A percentile compares a stretch with the other conserved stretches of the same genome.
phyloP scores from a whole-genome alignment of 306 rosid species.

The Begonia peltatifolia region DNA sequence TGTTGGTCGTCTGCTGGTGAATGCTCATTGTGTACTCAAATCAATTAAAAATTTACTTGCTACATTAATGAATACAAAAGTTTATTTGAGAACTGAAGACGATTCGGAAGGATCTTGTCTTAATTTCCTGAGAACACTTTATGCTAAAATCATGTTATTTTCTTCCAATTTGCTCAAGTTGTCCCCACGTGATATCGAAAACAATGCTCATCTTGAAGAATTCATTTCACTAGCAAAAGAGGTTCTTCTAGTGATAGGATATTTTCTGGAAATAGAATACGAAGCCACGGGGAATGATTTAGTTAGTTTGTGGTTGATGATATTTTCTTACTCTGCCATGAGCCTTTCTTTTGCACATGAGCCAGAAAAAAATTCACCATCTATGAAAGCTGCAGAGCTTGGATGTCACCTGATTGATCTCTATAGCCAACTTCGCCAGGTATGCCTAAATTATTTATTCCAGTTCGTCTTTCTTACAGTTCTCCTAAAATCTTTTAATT shows the following conservation, averaged over 20 bases:
- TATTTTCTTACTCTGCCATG: conserved; percentile 45
- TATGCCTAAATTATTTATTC: conserved; percentile 9
- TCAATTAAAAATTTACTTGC: conserved; percentile 53
- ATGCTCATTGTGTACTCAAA: conserved; percentile 37
- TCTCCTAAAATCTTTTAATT: neutral
- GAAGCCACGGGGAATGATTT: conserved; percentile 61
- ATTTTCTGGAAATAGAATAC: conserved; percentile 72
- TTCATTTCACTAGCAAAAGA: conserved; percentile 32
- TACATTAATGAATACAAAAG: conserved; percentile 56
- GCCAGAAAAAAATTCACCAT: conserved; percentile 23
- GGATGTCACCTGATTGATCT: conserved; percentile 59
- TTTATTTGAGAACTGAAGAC: conserved; percentile 78
- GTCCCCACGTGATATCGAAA: conserved; percentile 20
- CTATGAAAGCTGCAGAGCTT: conserved; percentile 29
- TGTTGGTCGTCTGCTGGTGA: conserved; percentile 22
- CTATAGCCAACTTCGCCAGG: conserved; percentile 91
- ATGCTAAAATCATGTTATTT: conserved; percentile 27
- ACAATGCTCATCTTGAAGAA: conserved; percentile 16
- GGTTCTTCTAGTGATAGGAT: conserved; percentile 42
- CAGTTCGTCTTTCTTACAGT: too few relatives aligned
- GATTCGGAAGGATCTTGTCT: conserved; percentile 49
- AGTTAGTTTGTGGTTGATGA: conserved; percentile 49
- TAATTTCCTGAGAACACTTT: conserved; percentile 60
- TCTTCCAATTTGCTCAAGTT: conserved; percentile 28
- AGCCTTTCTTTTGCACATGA: conserved; percentile 21